Evolutionary conservation across 805 yeast genomes (phyloP), one percentile per base, ranked within the genome.

Genomic region (Pichia nanzhaoensis): DNA sequence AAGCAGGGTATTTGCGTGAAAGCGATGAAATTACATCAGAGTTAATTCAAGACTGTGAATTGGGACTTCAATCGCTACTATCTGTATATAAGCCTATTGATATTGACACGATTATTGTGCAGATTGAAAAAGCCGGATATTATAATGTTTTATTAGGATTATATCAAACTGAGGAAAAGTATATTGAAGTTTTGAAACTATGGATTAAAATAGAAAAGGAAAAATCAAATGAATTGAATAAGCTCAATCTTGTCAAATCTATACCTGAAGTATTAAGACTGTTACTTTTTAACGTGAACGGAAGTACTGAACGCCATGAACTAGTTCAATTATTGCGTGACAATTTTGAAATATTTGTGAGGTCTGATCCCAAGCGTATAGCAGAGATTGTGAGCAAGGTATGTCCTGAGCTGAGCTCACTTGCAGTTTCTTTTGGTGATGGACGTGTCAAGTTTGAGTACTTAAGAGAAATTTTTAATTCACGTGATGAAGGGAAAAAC

Each of bases 21-120:
- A 31, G 27, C 12, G 21, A 34, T 14, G 33, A 8, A 9, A 13
- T 33, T 13, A 54, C 65, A 14, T 61, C 60, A 9, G 52, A 50
- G 1, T 56, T 55, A 1, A 50, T 71, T 41, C 70, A 66, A 42
- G 73, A 68, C 22, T 77, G 86, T 53, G 91, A 91, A 58, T 68
- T 84, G 37, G 90, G 95, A 12, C 60, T 89, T 9, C 86, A 82
- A 54, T 74, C 88, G 39, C 59, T 93, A 16, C 58, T 91, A 1
- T 77, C 95, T 0, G 69, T 71, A 1, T 83, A 82, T 57, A 78
- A 74, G 42, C 87, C 91, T 0, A 64, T 73, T 0, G 71, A 78
- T 53, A 65, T 75, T 20, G 69, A 70, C 1, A 63, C 61, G 18
- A 59, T 87, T 36, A 59, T 80, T 8, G 69, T 70, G 16, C 66